Conservation (phyloP, 768 basidiomycete genomes). For the Russula sp. region DNA sequence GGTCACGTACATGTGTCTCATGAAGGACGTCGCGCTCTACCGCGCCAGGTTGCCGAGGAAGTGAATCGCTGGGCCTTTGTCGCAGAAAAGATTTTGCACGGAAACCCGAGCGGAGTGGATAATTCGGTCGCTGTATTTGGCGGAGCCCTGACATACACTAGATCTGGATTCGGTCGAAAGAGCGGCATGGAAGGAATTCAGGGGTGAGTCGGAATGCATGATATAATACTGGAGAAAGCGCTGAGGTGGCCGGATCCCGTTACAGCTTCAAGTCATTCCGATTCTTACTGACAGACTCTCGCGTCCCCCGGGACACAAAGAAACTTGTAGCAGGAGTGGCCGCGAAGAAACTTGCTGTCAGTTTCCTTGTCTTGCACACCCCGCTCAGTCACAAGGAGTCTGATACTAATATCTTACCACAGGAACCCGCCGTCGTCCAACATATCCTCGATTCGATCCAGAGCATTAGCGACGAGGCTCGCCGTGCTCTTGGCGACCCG, state of each 20-base stretch:
- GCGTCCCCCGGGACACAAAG: slow-evolving; percentile 91
- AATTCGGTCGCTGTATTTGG: slow-evolving; percentile 92
- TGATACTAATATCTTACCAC: slow-evolving; percentile 12
- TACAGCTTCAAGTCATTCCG: slow-evolving; percentile 81
- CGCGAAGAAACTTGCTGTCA: slow-evolving; percentile 54
- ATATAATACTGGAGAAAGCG: neutral
- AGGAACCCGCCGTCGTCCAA: slow-evolving; percentile 84
- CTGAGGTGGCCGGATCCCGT: slow-evolving; percentile 12
- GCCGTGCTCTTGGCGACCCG: slow-evolving; percentile 62
- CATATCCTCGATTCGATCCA: slow-evolving; percentile 77
- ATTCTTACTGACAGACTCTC: slow-evolving; percentile 90
- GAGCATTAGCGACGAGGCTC: slow-evolving; percentile 75
- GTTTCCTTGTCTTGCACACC: slow-evolving; percentile 19
- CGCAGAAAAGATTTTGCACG: slow-evolving; percentile 92
- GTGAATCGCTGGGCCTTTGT: slow-evolving; percentile 94
- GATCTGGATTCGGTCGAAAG: slow-evolving; percentile 67
- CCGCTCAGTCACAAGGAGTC: neutral
- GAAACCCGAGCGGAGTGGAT: slow-evolving; percentile 95
- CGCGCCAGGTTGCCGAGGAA: slow-evolving; percentile 57
- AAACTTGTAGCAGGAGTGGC: slow-evolving; percentile 87
- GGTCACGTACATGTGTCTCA: slow-evolving; percentile 59
- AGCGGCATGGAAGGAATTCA: slow-evolving; percentile 80
- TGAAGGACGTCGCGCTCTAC: slow-evolving; percentile 56
- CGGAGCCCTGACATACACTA: slow-evolving; percentile 85
- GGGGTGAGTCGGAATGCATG: slow-evolving; percentile 43